Conservation (phyloP, 768 basidiomycete genomes). For the Kwoniella bestiolae region DNA sequence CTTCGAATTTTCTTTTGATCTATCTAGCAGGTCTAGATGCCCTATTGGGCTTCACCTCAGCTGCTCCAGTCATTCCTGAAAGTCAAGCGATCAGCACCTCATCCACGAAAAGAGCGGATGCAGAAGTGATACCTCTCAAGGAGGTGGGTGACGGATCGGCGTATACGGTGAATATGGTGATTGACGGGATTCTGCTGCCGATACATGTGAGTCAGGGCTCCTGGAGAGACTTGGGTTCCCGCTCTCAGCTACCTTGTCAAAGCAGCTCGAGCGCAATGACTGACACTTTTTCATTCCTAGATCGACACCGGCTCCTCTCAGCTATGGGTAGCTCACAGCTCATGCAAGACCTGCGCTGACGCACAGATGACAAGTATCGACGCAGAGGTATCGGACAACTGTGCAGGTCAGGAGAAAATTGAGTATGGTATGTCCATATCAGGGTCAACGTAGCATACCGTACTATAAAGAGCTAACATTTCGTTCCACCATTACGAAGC, state of each 20-base stretch:
- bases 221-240: neutral
- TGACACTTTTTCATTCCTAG: neutral
- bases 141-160: neutral
- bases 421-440: neutral
- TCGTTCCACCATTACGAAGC: too few species aligned
- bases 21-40: neutral
- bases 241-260: too few species aligned
- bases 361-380: neutral
- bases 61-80: neutral
- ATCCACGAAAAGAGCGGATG: neutral
- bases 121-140: constrained; percentile 3
- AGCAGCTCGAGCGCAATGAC: too few species aligned
- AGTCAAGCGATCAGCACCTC: neutral
- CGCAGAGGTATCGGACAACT: neutral
- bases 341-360: neutral
- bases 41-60: neutral
- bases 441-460: too few species aligned
- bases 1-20: neutral
- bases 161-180: constrained; percentile 5
- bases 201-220: neutral
- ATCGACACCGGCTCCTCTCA: constrained; percentile 5
- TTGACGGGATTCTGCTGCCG: constrained; percentile 2
- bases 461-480: too few species aligned
- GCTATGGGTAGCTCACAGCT: constrained; percentile 8
- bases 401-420: neutral